phyloP scores from a whole-genome alignment of 495 filamentous ascomycete genomes.

The Aspergillus mulundensis region DNA sequence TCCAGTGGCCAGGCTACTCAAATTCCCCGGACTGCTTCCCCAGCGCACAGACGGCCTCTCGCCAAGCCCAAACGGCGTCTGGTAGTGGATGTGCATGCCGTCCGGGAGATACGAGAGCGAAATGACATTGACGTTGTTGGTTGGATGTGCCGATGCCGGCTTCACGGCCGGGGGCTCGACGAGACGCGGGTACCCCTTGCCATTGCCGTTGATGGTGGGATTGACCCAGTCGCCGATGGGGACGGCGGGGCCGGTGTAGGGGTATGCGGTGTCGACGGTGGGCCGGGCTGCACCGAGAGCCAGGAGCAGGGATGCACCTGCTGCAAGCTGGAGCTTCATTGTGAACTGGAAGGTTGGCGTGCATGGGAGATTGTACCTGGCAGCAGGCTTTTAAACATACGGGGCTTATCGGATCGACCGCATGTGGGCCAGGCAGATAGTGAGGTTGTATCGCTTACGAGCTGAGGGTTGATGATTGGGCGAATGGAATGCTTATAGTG shows the following conservation, averaged over 20 bases:
- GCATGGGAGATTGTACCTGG: neutral
- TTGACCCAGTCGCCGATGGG: slow-evolving; percentile 51
- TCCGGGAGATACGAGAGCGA: slow-evolving; percentile 44
- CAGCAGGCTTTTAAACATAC: neutral
- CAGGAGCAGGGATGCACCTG: slow-evolving; percentile 10
- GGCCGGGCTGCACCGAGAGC: slow-evolving; percentile 24
- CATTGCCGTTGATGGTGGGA: slow-evolving; percentile 47
- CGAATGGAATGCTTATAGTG: no score
- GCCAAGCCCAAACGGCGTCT: slow-evolving; percentile 51
- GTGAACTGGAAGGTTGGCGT: neutral
- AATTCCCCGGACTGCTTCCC: slow-evolving; percentile 26
- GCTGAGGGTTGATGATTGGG: no score
- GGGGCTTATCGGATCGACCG: neutral
- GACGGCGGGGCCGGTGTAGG: slow-evolving; percentile 46
- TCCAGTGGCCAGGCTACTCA: slow-evolving; percentile 32
- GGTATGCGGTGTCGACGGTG: slow-evolving; percentile 20
- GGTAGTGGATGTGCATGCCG: slow-evolving; percentile 51
- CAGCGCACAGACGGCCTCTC: slow-evolving; percentile 37
- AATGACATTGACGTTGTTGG: slow-evolving; percentile 54
- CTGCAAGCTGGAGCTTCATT: neutral
- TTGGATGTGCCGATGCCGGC: slow-evolving; percentile 34
- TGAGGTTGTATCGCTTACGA: neutral
- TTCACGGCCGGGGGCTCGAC: slow-evolving; percentile 53
- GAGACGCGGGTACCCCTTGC: slow-evolving; percentile 48
- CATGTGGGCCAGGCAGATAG: neutral